Base-by-base conservation (phyloP, 169 alveolate species). In the Babesia gibsoni region DNA sequence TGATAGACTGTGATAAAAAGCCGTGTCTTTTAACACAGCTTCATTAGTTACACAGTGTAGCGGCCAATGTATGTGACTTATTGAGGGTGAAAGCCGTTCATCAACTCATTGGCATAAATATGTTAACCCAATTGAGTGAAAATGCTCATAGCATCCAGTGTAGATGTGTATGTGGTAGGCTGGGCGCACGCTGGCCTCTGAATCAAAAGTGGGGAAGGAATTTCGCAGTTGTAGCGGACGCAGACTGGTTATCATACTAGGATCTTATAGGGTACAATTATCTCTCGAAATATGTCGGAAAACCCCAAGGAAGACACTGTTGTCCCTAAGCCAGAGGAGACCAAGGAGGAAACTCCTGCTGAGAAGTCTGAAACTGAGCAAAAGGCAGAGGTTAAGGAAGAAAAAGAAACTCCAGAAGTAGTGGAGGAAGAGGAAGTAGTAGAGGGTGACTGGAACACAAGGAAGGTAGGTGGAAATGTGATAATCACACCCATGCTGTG, bases 391-490 rank as follows among this genome's bases (percentile, higher is more conserved):
- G 69, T 3, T 8, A 46, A 56, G 8, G 5, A 25, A 3, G 64
- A 50, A 10, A 27, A 23, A 0, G 81, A 37, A 10, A 10, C 79
- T 10, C 58, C 4, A 9, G 64, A 33, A 36, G 33, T 25, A 25
- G 80, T 33, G 36, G 81, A 68, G 18, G 95, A 91, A 57, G 95
- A 91, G 41, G 95, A 91, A 57, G 90, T 91, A 30, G 84, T 84
- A 6, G 92, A 90, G 59, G 95, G 95, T 45, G 82, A 91, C 78
- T 91, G 95, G 95, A 91, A 91, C 72, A 89, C 93, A 12, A 82
- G 92, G 14, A 90, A 91, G 78, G 96, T 91, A 61, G 45, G 68
- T 52, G 35, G 18, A 48, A 3, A 32, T 35, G 25, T 25, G 39
- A 48, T 35, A 27, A n/a, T 36, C 35, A 8, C 45, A 25, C 36